These are phyloP conservation scores for Aspergillus ruber DNA, from an alignment of 2,329 filamentous ascomycete genomes.

Conservation along the genomic window DNA sequence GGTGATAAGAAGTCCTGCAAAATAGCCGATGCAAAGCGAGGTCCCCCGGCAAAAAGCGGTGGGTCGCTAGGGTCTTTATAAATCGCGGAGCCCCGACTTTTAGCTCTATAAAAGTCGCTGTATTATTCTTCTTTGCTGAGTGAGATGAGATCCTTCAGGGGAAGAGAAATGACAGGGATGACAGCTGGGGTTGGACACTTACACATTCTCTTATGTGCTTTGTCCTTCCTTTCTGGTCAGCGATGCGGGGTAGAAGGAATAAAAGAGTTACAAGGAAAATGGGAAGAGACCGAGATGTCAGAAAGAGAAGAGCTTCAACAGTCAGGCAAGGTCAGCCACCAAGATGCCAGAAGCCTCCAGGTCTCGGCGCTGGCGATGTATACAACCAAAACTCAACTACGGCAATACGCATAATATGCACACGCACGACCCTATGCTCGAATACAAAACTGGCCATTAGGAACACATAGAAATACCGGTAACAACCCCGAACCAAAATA, in stretches of 20 bases:
- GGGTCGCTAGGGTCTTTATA: constrained; percentile 20
- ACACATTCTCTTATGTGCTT: background rate
- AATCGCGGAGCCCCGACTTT: constrained; percentile 10
- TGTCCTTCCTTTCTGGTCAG: background rate
- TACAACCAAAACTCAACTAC: too few relatives aligned
- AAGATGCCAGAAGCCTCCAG: too few relatives aligned
- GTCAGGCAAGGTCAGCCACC: too few relatives aligned
- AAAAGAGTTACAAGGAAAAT: background rate
- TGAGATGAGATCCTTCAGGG: background rate
- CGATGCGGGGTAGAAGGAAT: constrained; percentile 22
- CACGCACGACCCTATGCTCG: background rate
- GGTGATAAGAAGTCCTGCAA: constrained; percentile 10
- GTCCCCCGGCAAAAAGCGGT: constrained; percentile 27
- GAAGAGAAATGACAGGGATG: background rate
- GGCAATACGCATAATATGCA: background rate
- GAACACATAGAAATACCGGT: background rate
- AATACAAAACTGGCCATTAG: too few relatives aligned
- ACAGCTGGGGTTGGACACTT: background rate
- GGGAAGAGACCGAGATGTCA: background rate
- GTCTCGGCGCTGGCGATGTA: too few relatives aligned
- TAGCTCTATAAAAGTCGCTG: background rate
- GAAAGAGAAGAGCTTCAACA: background rate
- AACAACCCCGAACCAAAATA: background rate
- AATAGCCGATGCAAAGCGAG: constrained; percentile 37
- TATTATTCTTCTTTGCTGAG: background rate